These are phyloP conservation scores for Butyriboletus loyo DNA, from an alignment of 768 basidiomycete genomes.

Conservation along the genomic window DNA sequence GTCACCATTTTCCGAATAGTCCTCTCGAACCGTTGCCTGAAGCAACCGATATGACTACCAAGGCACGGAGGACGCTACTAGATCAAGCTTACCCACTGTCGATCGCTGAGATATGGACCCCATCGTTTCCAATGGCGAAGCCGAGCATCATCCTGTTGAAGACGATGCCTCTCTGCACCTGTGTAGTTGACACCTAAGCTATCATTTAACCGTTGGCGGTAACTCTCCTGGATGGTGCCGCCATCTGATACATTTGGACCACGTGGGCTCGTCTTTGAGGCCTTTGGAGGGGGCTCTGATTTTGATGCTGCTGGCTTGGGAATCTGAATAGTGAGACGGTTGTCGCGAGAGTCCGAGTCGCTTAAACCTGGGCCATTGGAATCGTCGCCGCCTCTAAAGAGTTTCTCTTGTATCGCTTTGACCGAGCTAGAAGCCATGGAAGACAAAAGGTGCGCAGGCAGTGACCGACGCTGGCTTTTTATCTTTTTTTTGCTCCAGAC, in stretches of 20 bases:
- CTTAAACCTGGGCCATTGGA: slow-evolving; percentile 15
- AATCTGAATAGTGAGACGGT: slow-evolving; percentile 64
- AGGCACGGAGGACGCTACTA: neutral
- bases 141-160: slow-evolving; percentile 77
- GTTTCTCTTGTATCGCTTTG: slow-evolving; percentile 70
- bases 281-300: slow-evolving; percentile 42
- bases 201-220: slow-evolving; percentile 64
- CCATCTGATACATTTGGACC: slow-evolving; percentile 3
- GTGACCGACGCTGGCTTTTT: slow-evolving; percentile 8
- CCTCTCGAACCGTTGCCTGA: slow-evolving; percentile 96
- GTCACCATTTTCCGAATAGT: slow-evolving; percentile 95
- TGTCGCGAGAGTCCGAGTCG: slow-evolving; percentile 29
- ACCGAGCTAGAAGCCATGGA: slow-evolving; percentile 44
- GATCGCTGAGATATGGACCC: slow-evolving; percentile 96
- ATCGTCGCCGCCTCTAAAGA: slow-evolving; percentile 51
- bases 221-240: slow-evolving; percentile 31
- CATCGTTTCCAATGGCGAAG: slow-evolving; percentile 96
- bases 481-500: neutral
- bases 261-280: slow-evolving; percentile 37
- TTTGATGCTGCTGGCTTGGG: slow-evolving; percentile 45
- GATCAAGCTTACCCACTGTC: slow-evolving; percentile 80
- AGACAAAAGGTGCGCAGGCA: slow-evolving; percentile 4
- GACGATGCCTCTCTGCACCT: slow-evolving; percentile 78
- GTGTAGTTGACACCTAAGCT: slow-evolving; percentile 69
- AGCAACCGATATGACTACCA: slow-evolving; percentile 12